phyloP scores from a whole-genome alignment of 2,329 filamentous ascomycete species.

The Tolypocladium sp. region DNA sequence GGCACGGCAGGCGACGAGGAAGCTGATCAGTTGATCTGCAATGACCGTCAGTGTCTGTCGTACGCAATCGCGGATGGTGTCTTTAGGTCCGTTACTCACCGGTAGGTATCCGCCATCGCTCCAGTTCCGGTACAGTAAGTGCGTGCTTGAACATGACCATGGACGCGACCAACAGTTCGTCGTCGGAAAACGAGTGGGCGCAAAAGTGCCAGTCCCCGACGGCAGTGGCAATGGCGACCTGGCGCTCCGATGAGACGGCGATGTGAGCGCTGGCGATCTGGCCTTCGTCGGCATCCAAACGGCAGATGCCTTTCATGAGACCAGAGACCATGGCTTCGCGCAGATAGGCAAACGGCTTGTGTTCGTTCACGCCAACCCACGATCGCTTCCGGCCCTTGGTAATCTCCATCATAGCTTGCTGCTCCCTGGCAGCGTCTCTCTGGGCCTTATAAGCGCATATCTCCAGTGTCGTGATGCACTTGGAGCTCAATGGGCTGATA shows the following conservation, averaged over 20 bases:
- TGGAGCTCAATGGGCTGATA: constrained; percentile 65
- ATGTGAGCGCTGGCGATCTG: constrained; percentile 57
- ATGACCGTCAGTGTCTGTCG: constrained; percentile 26
- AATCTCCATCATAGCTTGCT: constrained; percentile 61
- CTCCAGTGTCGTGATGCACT: constrained; percentile 65
- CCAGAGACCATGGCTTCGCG: constrained; percentile 90
- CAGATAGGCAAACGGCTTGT: constrained; percentile 81
- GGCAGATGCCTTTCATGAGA: constrained; percentile 84
- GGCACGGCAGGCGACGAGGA: constrained; percentile 77
- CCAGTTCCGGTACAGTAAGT: constrained; percentile 69
- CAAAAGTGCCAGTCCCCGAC: constrained; percentile 81
- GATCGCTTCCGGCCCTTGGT: constrained; percentile 75
- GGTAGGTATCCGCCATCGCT: constrained; percentile 68
- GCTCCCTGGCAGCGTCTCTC: constrained; percentile 65
- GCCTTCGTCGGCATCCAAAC: constrained; percentile 54
- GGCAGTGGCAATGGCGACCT: constrained; percentile 54
- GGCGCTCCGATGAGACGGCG: constrained; percentile 56
- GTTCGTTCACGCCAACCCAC: constrained; percentile 81
- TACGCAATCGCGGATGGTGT: not conserved
- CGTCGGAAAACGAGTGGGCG: constrained; percentile 81
- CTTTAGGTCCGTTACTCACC: constrained; percentile 42
- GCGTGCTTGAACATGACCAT: constrained; percentile 86
- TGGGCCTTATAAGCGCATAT: constrained; percentile 78
- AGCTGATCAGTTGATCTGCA: constrained; percentile 70
- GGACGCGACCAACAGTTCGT: constrained; percentile 81